A percentile compares a stretch with the other conserved stretches of the same genome.
phyloP scores from a whole-genome alignment of 2,329 filamentous ascomycete species.

The Fusarium staphyleae region DNA sequence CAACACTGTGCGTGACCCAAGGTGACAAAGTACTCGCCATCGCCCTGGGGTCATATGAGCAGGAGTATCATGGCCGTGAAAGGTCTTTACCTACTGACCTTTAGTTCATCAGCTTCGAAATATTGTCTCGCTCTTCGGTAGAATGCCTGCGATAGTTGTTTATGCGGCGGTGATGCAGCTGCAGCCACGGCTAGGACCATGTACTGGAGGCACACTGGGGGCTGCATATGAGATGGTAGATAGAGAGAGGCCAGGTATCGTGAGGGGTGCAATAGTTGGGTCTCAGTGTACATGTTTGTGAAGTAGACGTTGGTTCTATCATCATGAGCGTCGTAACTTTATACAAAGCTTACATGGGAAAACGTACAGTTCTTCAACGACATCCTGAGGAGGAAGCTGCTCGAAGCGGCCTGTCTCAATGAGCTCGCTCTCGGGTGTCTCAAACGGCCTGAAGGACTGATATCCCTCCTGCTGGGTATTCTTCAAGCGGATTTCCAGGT shows the following conservation, averaged over 20 bases:
- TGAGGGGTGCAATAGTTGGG: conserved; percentile 30
- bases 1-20: conserved; percentile 79
- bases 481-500: conserved; percentile 36
- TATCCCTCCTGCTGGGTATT: conserved; percentile 21
- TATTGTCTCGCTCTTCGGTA: conserved; percentile 35
- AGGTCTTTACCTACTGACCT: conserved; percentile 17
- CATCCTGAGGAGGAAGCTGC: conserved; percentile 37
- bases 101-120: conserved; percentile 37
- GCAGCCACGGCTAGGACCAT: conserved; percentile 34
- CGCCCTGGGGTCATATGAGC: conserved; percentile 20
- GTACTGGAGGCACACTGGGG: conserved; percentile 39
- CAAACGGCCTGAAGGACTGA: conserved; percentile 23
- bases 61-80: accelerated
- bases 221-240: conserved; percentile 38
- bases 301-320: conserved; percentile 34
- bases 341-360: accelerated
- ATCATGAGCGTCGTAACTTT: neutral
- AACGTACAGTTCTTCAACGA: conserved; percentile 42
- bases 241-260: conserved; percentile 37
- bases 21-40: conserved; percentile 50
- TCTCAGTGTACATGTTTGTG: conserved; percentile 17
- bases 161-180: conserved; percentile 12
- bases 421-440: conserved; percentile 27
- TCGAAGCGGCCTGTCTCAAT: conserved; percentile 42
- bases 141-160: conserved; percentile 26